Conservation (phyloP, 139 green algal genomes). For the Chlamydomonas schloesseri region DNA sequence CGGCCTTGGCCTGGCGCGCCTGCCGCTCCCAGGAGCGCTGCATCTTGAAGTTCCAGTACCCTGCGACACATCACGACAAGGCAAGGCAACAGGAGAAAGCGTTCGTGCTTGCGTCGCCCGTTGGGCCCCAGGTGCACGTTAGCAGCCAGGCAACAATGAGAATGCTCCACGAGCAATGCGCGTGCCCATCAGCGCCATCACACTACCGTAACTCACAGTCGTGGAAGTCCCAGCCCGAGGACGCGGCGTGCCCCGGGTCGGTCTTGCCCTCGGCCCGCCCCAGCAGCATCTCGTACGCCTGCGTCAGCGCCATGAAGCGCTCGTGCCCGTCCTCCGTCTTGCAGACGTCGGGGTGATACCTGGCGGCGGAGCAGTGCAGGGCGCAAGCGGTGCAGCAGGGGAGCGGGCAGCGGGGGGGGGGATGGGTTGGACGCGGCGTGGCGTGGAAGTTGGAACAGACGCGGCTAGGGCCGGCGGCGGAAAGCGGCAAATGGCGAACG, state of each 20-base stretch:
- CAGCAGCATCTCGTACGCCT: conserved; percentile 60
- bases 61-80: too few species aligned
- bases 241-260: not conserved
- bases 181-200: too few species aligned
- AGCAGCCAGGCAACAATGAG: too few species aligned
- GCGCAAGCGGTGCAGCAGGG: not conserved
- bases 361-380: not conserved
- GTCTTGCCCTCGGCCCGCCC: conserved; percentile 28
- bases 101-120: too few species aligned
- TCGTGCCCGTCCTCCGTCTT: conserved; percentile 36
- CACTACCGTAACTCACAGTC: conserved; percentile 49
- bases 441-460: too few species aligned
- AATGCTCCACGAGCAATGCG: too few species aligned
- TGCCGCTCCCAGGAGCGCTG: conserved; percentile 52
- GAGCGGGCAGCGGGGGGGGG: too few species aligned
- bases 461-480: too few species aligned
- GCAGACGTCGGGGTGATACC: conserved; percentile 61
- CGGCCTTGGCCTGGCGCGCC: conserved; percentile 21
- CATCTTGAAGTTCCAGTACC: conserved; percentile 62
- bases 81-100: too few species aligned
- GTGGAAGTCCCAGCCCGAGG: conserved; percentile 56
- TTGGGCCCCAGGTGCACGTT: too few species aligned
- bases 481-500: too few species aligned
- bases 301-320: conserved; percentile 57
- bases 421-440: too few species aligned